A percentile compares a stretch with the other conserved stretches of the same genome.
Conservation (phyloP, 2,329 filamentous ascomycete genomes). For the Knoxdaviesia proteae region DNA sequence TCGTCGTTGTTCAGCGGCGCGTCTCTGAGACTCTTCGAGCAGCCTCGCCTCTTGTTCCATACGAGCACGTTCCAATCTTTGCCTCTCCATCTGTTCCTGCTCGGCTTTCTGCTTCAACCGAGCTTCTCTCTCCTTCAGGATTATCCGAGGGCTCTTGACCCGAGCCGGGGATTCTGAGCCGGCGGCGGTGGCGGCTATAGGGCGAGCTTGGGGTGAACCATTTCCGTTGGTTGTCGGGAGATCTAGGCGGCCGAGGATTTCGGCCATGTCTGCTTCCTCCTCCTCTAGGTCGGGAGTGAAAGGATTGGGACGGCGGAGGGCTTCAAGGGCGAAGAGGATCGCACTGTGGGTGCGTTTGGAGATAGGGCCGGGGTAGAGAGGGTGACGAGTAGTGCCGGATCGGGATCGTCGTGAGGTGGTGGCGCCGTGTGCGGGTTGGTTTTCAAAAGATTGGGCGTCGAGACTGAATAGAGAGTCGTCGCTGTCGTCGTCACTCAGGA, state of each 20-base stretch:
- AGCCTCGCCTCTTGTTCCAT: slow-evolving; percentile 34
- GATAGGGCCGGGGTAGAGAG: slow-evolving; percentile 37
- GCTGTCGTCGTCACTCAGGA: slow-evolving; percentile 23
- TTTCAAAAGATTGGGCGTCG: slow-evolving; percentile 11
- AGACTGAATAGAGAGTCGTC: slow-evolving; percentile 12
- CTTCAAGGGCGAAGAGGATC: slow-evolving; percentile 78
- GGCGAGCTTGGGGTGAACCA: slow-evolving; percentile 22
- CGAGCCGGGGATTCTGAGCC: slow-evolving; percentile 31
- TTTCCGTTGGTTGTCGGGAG: slow-evolving; percentile 34
- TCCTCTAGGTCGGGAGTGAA: slow-evolving; percentile 74
- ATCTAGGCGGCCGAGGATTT: slow-evolving; percentile 42
- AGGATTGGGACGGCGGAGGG: slow-evolving; percentile 57
- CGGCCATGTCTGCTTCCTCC: slow-evolving; percentile 83
- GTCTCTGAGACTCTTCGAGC: slow-evolving; percentile 32
- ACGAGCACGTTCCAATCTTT: slow-evolving; percentile 29
- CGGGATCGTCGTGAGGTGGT: slow-evolving; percentile 14
- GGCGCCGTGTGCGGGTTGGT: slow-evolving; percentile 11
- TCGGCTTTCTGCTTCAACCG: slow-evolving; percentile 54
- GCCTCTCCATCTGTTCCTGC: slow-evolving; percentile 32
- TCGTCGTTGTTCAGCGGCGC: slow-evolving; percentile 37
- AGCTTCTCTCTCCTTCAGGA: slow-evolving; percentile 72
- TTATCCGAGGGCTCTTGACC: slow-evolving; percentile 68
- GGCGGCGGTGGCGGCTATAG: slow-evolving; percentile 25
- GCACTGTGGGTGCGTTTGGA: slow-evolving; percentile 73
- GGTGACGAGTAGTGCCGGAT: slow-evolving; percentile 1